Evolutionary conservation across 2,329 filamentous ascomycete species (phyloP), one percentile per base, ranked within the genome.

Genomic region (Pseudogymnoascus sp.): DNA sequence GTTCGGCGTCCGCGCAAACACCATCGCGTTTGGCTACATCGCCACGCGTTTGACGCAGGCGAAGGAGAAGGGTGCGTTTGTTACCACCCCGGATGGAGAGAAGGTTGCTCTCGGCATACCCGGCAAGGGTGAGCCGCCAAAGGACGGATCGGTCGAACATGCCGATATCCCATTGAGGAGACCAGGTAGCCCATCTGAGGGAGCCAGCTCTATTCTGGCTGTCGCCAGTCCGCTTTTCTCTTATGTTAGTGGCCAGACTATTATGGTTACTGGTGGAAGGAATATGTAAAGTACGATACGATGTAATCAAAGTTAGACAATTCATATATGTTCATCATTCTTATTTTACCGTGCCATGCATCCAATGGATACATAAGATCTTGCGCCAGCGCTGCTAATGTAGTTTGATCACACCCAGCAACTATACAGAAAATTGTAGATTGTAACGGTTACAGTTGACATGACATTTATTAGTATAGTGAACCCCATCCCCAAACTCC

Each of bases 171-270:
- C 92, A 4, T 78, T 96, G 63, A 79, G 91, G 50, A 82, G 92
- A 70, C 84, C 90, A 0, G 92, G 91, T 0, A 88, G 84, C 21
- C 85, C 92, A 0, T 88, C 86, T 2, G 92, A 96, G 78, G 92
- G 91, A 10, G 92, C 91, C 25, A 84, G 84, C 65, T 84, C 85
- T 38, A 84, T 96, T 61, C 72, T 96, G 73, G 91, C 88, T 5
- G 86, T 94, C 28, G 89, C 87, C 2, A 93, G 90, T 72, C 91
- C 92, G 28, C 75, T 92, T 71, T 91, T 94, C 70, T 86, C 86
- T 42, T 96, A 96, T 77, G 90, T 96, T 3, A 88, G 83, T 66
- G 91, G 92, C 0, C 91, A 96, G 82, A 93, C 90, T 0, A 89
- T 96, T 68, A 90, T 87, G 78, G 90, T 94, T 61, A 94, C 90